Evolutionary conservation across 352 stramenopile species (phyloP).

Genomic region (Pythium insidiosum): DNA sequence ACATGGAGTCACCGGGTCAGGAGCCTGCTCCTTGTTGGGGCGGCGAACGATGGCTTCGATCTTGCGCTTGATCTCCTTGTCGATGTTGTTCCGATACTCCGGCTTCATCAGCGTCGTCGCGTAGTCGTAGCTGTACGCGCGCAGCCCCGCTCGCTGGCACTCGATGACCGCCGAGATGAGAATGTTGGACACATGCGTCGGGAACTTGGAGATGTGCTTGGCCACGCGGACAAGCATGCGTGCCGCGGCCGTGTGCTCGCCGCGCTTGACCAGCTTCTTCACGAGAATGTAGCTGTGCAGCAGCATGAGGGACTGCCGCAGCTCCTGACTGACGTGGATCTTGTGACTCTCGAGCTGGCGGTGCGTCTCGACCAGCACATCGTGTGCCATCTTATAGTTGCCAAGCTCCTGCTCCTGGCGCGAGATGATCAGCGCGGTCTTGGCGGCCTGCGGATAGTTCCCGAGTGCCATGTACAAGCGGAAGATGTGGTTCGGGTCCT

Average conservation of each 20-base stretch:
- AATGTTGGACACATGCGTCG: conserved; percentile 85
- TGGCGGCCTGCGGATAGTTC: conserved; percentile 90
- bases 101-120: conserved; percentile 87
- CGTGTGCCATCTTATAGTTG: conserved; percentile 90
- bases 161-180: conserved; percentile 93
- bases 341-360: conserved; percentile 79
- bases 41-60: conserved; percentile 92
- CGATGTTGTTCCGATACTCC: conserved; percentile 83
- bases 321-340: conserved; percentile 83
- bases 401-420: conserved; percentile 90
- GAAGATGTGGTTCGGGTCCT: conserved; percentile 94
- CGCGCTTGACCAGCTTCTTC: conserved; percentile 88
- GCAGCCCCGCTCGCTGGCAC: conserved; percentile 88
- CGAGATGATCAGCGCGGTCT: conserved; percentile 92
- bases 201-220: conserved; percentile 91
- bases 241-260: conserved; percentile 80
- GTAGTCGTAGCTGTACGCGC: conserved; percentile 89
- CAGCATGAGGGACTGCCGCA: conserved; percentile 84
- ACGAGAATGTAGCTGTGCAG: conserved; percentile 92
- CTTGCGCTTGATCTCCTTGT: conserved; percentile 89
- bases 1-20: conserved; percentile 65
- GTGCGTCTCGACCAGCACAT: conserved; percentile 89
- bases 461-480: conserved; percentile 92
- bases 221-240: conserved; percentile 88
- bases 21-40: conserved; percentile 84